Conservation (phyloP, 352 stramenopile genomes). For the Aphanomyces cochlioides region DNA sequence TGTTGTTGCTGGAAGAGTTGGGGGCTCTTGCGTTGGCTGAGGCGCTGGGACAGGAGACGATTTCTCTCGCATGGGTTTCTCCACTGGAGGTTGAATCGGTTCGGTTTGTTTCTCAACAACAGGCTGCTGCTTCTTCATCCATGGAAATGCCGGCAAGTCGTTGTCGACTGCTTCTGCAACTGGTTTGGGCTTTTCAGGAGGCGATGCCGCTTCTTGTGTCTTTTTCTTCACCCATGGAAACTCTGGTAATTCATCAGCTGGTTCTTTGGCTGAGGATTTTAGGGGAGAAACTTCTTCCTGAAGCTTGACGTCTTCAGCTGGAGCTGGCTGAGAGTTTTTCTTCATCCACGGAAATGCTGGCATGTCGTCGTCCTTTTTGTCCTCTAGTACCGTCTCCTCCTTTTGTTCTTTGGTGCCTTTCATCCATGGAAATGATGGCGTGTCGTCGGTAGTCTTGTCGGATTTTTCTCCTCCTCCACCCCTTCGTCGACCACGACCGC, state of each 20-base stretch:
- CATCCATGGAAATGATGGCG: slow-evolving; percentile 10
- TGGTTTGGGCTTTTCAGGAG: neutral
- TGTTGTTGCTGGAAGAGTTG: neutral
- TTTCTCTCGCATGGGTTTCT: neutral
- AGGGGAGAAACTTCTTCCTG: no score
- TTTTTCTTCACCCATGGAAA: slow-evolving; percentile 27
- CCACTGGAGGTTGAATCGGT: neutral
- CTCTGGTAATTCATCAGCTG: neutral
- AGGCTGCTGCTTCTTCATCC: slow-evolving; percentile 10
- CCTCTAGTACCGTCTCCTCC: no score
- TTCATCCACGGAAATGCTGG: slow-evolving; percentile 27
- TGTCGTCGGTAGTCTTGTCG: neutral
- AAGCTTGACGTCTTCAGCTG: neutral
- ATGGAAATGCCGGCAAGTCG: slow-evolving; percentile 26
- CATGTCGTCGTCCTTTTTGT: slow-evolving; percentile 10
- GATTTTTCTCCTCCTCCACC: neutral
- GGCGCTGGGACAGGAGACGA: neutral
- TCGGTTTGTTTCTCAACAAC: neutral
- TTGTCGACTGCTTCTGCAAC: slow-evolving; percentile 1
- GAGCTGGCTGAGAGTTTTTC: neutral
- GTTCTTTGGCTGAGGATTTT: no score
- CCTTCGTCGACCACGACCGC: neutral
- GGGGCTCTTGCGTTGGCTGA: neutral
- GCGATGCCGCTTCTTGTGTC: neutral
- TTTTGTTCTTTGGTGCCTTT: neutral